phyloP scores from a whole-genome alignment of 2,329 filamentous ascomycete genomes.

The Bipolaris oryzae region DNA sequence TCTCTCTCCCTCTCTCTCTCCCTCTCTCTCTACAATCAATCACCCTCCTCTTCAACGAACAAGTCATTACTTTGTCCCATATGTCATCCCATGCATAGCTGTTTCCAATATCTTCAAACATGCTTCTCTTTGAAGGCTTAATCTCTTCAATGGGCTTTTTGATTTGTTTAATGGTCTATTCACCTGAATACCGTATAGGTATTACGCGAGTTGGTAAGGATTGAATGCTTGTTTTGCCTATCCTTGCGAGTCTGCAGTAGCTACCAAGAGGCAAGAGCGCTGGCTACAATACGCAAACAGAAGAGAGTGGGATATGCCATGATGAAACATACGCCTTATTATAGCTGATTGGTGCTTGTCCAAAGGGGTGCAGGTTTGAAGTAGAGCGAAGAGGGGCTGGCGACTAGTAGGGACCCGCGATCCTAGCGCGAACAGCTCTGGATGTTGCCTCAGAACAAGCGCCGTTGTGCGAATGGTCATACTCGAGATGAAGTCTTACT shows the following conservation, averaged over 20 bases:
- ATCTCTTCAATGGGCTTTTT: not conserved
- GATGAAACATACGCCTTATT: not conserved
- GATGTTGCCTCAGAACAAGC: not conserved
- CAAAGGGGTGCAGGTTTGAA: not conserved
- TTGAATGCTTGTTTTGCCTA: not conserved
- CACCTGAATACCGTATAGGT: not conserved
- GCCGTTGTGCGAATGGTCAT: not conserved
- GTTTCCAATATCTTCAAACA: not conserved
- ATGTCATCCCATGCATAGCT: not conserved
- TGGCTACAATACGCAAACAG: no score
- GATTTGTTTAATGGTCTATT: not conserved
- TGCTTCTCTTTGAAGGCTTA: not conserved
- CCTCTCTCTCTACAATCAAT: no score
- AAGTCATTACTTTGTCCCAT: no score
- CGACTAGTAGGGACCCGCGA: not conserved
- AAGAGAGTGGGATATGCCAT: no score
- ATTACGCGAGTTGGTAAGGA: not conserved
- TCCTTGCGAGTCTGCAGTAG: not conserved
- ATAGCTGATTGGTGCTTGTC: not conserved
- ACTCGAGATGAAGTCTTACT: not conserved
- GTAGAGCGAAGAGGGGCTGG: not conserved
- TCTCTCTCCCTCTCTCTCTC: no score
- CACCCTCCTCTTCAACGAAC: not conserved
- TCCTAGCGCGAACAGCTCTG: slow-evolving; percentile 7
- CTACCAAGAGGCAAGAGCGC: no score